Evolutionary conservation across 345 rosid genomes (phyloP).

Genomic region (Anastatica hierochuntica): DNA sequence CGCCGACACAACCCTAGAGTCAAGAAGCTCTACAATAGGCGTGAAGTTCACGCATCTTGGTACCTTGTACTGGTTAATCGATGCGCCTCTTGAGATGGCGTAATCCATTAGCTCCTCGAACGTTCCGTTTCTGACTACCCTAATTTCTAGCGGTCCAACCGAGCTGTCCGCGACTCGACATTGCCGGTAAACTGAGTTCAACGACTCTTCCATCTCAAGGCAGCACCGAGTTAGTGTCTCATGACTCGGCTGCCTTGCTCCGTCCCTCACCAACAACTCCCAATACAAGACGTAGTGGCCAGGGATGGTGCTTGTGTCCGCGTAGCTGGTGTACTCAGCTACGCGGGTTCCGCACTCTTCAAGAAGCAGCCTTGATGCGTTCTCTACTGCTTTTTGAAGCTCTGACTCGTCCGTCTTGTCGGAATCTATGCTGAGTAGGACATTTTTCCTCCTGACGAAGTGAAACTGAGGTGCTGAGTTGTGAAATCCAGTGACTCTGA

Average conservation of each 20-base stretch:
- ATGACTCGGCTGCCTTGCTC: slow-evolving; percentile 31
- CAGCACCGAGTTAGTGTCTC: slow-evolving; percentile 54
- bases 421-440: slow-evolving; percentile 74
- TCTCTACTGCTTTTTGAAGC: slow-evolving; percentile 67
- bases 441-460: slow-evolving; percentile 77
- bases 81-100: slow-evolving; percentile 89
- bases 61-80: slow-evolving; percentile 92
- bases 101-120: slow-evolving; percentile 97
- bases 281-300: slow-evolving; percentile 93
- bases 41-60: slow-evolving; percentile 88
- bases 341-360: slow-evolving; percentile 49
- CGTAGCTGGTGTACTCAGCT: slow-evolving; percentile 90
- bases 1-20: slow-evolving; percentile 57
- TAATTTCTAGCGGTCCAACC: slow-evolving; percentile 72
- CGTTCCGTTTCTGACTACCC: slow-evolving; percentile 78
- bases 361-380: slow-evolving; percentile 37
- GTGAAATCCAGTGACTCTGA: slow-evolving; percentile 82
- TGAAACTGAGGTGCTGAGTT: slow-evolving; percentile 88
- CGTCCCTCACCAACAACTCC: slow-evolving; percentile 58
- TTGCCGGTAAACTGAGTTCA: slow-evolving; percentile 88
- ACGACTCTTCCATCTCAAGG: slow-evolving; percentile 74
- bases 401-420: slow-evolving; percentile 96
- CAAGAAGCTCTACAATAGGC: slow-evolving; percentile 81
- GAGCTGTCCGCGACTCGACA: slow-evolving; percentile 77
- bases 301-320: slow-evolving; percentile 62